phyloP scores from a whole-genome alignment of 2,329 filamentous ascomycete species.

The Aspergillus sclerotialis region DNA sequence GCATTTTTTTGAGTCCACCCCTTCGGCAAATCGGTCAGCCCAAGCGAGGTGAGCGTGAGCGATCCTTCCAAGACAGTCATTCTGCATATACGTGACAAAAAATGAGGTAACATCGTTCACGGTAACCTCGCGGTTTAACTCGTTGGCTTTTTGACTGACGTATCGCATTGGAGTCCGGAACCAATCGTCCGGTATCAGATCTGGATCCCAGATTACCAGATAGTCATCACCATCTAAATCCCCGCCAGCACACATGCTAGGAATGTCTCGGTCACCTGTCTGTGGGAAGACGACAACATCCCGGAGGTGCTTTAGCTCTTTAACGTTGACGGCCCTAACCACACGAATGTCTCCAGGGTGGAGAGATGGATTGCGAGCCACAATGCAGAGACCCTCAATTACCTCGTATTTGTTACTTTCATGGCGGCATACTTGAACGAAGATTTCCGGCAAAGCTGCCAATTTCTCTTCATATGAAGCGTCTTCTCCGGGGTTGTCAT shows the following conservation, averaged over 20 bases:
- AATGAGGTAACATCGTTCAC: constrained; percentile 71
- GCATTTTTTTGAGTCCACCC: constrained; percentile 65
- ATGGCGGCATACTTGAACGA: constrained; percentile 67
- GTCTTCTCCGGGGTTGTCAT: constrained; percentile 29
- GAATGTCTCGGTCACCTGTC: constrained; percentile 72
- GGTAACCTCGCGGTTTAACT: constrained; percentile 56
- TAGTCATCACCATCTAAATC: constrained; percentile 96
- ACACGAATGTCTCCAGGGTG: constrained; percentile 89
- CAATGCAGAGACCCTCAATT: constrained; percentile 69
- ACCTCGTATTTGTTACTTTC: constrained; percentile 53
- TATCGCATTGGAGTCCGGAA: constrained; percentile 76
- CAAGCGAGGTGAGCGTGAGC: constrained; percentile 74
- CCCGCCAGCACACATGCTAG: constrained; percentile 92
- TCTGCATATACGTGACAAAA: constrained; percentile 89
- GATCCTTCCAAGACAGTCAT: constrained; percentile 72
- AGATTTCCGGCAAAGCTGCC: constrained; percentile 70
- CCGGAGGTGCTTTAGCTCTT: constrained; percentile 65
- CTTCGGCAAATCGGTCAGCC: constrained; percentile 57
- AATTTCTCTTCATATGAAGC: constrained; percentile 37
- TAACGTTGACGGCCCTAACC: constrained; percentile 72
- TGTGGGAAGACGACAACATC: constrained; percentile 86
- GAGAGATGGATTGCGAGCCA: constrained; percentile 88
- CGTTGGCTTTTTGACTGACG: constrained; percentile 48
- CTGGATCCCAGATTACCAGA: constrained; percentile 82
- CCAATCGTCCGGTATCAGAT: constrained; percentile 63